These are phyloP conservation scores for Lactifluus echinatus DNA, from an alignment of 768 basidiomycete genomes.

Conservation along the genomic window DNA sequence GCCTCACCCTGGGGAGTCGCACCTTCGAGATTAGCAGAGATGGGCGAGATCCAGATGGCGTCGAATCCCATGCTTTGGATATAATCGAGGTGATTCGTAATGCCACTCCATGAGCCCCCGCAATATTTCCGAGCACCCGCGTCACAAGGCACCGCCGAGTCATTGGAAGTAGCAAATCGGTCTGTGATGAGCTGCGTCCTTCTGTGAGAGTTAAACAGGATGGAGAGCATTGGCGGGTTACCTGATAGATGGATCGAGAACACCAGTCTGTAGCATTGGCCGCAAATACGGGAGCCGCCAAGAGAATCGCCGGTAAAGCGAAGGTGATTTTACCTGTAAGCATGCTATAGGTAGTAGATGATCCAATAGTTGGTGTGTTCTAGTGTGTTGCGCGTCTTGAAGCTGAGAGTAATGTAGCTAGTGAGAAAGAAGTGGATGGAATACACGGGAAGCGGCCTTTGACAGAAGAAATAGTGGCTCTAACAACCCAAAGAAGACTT, in stretches of 20 bases:
- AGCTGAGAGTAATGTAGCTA: not conserved
- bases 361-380: not conserved
- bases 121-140: slow-evolving; percentile 42
- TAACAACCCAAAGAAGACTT: slow-evolving; percentile 1
- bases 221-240: slow-evolving; percentile 10
- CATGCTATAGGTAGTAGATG: not conserved
- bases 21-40: slow-evolving; percentile 40
- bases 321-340: not conserved
- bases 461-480: not conserved
- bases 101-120: slow-evolving; percentile 48
- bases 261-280: slow-evolving; percentile 43
- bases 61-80: slow-evolving; percentile 57
- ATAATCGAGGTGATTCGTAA: slow-evolving; percentile 50
- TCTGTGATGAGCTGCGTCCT: slow-evolving; percentile 41
- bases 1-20: slow-evolving; percentile 46
- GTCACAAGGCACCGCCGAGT: slow-evolving; percentile 35
- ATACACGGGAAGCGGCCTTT: too few species aligned
- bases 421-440: not conserved
- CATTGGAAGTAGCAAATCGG: slow-evolving; percentile 46
- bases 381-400: not conserved
- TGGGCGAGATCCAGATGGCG: slow-evolving; percentile 50
- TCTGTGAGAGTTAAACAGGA: not conserved
- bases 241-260: slow-evolving; percentile 48
- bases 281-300: slow-evolving; percentile 24
- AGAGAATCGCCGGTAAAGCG: not conserved